Base-by-base conservation (phyloP, 2,329 filamentous ascomycete genomes). In the Calycina marina region DNA sequence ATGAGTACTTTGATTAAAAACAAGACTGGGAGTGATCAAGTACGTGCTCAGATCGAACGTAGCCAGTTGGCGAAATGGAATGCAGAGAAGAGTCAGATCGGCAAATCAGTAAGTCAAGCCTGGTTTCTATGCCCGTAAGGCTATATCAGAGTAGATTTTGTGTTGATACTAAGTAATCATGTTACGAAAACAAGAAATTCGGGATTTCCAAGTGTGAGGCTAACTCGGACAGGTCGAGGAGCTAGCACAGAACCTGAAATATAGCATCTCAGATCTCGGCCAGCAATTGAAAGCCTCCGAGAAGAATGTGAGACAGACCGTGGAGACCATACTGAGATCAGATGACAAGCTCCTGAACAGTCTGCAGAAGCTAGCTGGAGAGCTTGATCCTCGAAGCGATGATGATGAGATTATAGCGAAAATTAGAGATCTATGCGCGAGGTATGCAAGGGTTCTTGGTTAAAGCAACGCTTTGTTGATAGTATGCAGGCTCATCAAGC, bases 301-400 rank as follows among this genome's bases (percentile, higher is more conserved):
- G 4, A 50, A 57, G 2, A 54, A 55, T 3, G 49, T 75, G 11
- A 62, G 61, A 28, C 57, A 63, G 34, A 62, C 61, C 1, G 55
- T 72, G 0, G 59, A 63, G 14, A 57, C 56, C 11, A 51, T 68
- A 8, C 54, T 79, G 6, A 59, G 61, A 6, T 67, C 71, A 1
- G 77, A 83, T 38, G 75, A 82, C 47, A 72, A 69, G 39, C 59
- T 81, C 2, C 56, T 82, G 2, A 59, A 66, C 13, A 72, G 72
- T 37, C 56, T 83, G 3, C 72, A 78, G 46, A 78, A 77, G 41
- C 61, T 82, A 2, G 65, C 74, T 0, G 65, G 64, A 37, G 72
- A 75, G 41, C 60, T 81, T 3, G 59, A 70, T 6, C 59, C 59
- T 4, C 60, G 65, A 28, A 57, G 65, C 14, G 63, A 68, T 6